These are phyloP conservation scores for Phaeoacremonium minimum DNA, from an alignment of 2,329 filamentous ascomycete species.

Conservation along the genomic window DNA sequence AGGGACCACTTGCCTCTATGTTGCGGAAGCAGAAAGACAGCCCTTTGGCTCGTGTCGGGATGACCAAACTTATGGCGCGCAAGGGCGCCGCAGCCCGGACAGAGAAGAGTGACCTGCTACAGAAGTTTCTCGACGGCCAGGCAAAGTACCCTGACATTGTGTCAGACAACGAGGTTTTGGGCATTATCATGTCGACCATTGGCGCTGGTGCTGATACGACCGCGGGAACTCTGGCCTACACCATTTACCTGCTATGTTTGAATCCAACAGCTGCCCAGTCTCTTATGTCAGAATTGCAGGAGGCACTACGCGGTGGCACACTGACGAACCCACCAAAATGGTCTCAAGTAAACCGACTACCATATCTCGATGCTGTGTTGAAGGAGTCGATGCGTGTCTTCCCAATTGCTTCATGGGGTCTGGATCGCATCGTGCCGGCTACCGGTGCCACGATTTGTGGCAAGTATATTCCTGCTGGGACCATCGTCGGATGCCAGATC, in stretches of 20 bases:
- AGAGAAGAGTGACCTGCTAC: slow-evolving; percentile 6
- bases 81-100: slow-evolving; percentile 4
- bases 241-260: slow-evolving; percentile 8
- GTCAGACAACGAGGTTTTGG: slow-evolving; percentile 7
- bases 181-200: slow-evolving; percentile 13
- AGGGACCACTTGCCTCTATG: slow-evolving; percentile 7
- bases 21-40: slow-evolving; percentile 9
- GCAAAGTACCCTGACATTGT: slow-evolving; percentile 7
- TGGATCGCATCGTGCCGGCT: slow-evolving; percentile 9
- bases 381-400: slow-evolving; percentile 14
- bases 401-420: slow-evolving; percentile 10
- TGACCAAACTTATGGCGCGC: slow-evolving; percentile 9
- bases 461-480: slow-evolving; percentile 11
- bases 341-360: slow-evolving; percentile 9
- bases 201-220: slow-evolving; percentile 16
- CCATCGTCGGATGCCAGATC: slow-evolving; percentile 10
- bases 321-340: slow-evolving; percentile 6
- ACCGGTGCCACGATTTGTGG: slow-evolving; percentile 10
- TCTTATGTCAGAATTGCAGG: slow-evolving; percentile 9
- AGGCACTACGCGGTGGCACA: slow-evolving; percentile 3
- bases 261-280: slow-evolving; percentile 5
- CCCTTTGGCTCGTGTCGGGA: slow-evolving; percentile 9
- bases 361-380: slow-evolving; percentile 15
- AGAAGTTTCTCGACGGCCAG: slow-evolving; percentile 10
- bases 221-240: slow-evolving; percentile 11